Conservation (phyloP, 1,284 basidiomycete genomes). For the Moesziomyces globuligerus region DNA sequence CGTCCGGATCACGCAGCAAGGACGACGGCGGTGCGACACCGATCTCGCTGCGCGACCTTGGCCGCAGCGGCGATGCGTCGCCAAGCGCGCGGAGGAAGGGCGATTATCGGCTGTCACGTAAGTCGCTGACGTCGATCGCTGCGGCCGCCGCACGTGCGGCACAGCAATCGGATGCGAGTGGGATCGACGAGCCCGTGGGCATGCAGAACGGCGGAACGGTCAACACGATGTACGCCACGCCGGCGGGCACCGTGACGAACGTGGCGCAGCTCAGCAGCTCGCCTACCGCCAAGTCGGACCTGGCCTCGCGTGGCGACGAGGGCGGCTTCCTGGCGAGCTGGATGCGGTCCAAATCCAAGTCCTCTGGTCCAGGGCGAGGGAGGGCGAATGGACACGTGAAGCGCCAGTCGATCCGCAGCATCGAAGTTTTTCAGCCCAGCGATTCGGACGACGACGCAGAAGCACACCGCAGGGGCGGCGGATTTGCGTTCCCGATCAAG, state of each 20-base stretch:
- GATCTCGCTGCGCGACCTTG: neutral
- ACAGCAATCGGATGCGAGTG: constrained; percentile 1
- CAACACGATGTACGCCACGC: constrained; percentile 30
- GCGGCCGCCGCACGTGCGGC: constrained; percentile 5
- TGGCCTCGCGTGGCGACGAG: neutral
- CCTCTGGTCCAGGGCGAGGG: neutral
- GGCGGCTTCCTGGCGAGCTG: constrained; percentile 27
- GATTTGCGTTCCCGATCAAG: constrained; percentile 6
- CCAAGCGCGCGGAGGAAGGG: neutral
- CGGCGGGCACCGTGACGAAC: constrained; percentile 21
- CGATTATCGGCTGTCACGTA: constrained; percentile 20
- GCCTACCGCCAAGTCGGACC: constrained; percentile 7
- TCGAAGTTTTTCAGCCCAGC: constrained; percentile 41
- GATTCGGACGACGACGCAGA: constrained; percentile 15
- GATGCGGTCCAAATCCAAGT: constrained; percentile 16
- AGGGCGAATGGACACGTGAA: constrained; percentile 21
- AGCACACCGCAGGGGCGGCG: neutral
- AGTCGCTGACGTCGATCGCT: constrained; percentile 21
- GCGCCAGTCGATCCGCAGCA: constrained; percentile 40
- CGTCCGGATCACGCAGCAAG: neutral
- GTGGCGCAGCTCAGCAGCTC: constrained; percentile 11
- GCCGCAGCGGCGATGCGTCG: constrained; percentile 3
- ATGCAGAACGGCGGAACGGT: constrained; percentile 22
- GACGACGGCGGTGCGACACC: neutral
- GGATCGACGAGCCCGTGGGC: constrained; percentile 5